These are phyloP conservation scores for Amanita inopinata DNA, from an alignment of 768 basidiomycete genomes.

Conservation along the genomic window DNA sequence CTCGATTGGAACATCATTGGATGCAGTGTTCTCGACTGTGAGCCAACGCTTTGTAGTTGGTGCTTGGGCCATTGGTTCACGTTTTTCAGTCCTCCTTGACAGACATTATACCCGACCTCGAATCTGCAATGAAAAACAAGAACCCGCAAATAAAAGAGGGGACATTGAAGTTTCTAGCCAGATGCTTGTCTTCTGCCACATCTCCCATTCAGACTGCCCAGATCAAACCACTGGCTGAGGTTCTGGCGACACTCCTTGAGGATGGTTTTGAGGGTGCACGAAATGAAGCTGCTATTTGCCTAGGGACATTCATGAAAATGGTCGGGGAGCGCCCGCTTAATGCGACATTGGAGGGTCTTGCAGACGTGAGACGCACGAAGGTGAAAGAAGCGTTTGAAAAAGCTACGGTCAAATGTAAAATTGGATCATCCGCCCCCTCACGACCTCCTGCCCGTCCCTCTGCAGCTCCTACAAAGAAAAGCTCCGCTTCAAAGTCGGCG, in stretches of 20 bases:
- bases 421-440: slow-evolving; percentile 43
- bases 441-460: slow-evolving; percentile 38
- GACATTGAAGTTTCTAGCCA: slow-evolving; percentile 75
- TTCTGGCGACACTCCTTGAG: slow-evolving; percentile 66
- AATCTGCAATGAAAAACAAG: slow-evolving; percentile 72
- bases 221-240: slow-evolving; percentile 74
- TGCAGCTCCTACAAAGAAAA: slow-evolving; percentile 23
- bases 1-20: slow-evolving; percentile 76
- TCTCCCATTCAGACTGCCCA: slow-evolving; percentile 63
- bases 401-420: slow-evolving; percentile 85
- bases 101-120: slow-evolving; percentile 78
- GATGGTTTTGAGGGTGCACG: slow-evolving; percentile 86
- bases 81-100: slow-evolving; percentile 56
- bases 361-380: slow-evolving; percentile 82
- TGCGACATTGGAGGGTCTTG: slow-evolving; percentile 74
- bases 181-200: slow-evolving; percentile 65
- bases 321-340: slow-evolving; percentile 89
- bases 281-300: slow-evolving; percentile 77
- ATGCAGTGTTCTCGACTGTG: slow-evolving; percentile 82
- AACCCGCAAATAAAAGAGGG: slow-evolving; percentile 97
- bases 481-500: slow-evolving; percentile 14
- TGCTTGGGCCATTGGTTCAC: slow-evolving; percentile 10
- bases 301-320: slow-evolving; percentile 94
- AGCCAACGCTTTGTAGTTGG: slow-evolving; percentile 17
- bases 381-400: slow-evolving; percentile 92